Base-by-base conservation (phyloP, 2,329 filamentous ascomycete species). In the Immersiporthe knoxdaviesiana region DNA sequence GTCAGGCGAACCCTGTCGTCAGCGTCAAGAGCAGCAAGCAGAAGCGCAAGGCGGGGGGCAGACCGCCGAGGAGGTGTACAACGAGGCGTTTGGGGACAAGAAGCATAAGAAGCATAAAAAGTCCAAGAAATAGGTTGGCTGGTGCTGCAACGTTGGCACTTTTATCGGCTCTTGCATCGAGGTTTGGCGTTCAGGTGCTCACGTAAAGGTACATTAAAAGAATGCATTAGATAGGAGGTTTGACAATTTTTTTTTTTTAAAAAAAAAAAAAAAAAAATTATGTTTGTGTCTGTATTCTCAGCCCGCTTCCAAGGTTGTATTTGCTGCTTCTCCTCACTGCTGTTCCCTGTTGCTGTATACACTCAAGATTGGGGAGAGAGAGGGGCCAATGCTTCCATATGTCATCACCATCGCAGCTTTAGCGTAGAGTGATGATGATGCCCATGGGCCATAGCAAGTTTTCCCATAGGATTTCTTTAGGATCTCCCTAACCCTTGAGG, bases 21-120 rank as follows among this genome's bases (percentile, higher is more conserved):
- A 94, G 92, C 77, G 88, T 98, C 67, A 96, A 94, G 84, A 88
- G 89, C n/a, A 84, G 83, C 69, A 93, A 94, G 80, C 75, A 80
- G 72, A 95, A 96, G 84, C 85, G 93, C 74, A 97, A 97, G 81
- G 91, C 88, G 0, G 83, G 0, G 83, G 81, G 11, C 79, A 79
- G 69, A 60, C 85, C 21, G 88, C 87, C 5, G 83, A 82, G 30
- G 89, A 91, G 75, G 84, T 90, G 21, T 90, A 89, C 74, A 88
- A 90, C 66, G 84, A 89, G 76, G 85, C 81, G 63, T 81, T 88
- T 68, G 88, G 84, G 44, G 85, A 83, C 35, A 85, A 84, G 75
- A 82, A 80, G 71, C 77, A 81, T 67, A 85, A 87, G 76, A 86
- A 87, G 77, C 74, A 79, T 16, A 89, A 88, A 78, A 89, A 87